Evolutionary conservation across 2,329 filamentous ascomycete genomes (phyloP).

Genomic region (Acrocalymma vagum): DNA sequence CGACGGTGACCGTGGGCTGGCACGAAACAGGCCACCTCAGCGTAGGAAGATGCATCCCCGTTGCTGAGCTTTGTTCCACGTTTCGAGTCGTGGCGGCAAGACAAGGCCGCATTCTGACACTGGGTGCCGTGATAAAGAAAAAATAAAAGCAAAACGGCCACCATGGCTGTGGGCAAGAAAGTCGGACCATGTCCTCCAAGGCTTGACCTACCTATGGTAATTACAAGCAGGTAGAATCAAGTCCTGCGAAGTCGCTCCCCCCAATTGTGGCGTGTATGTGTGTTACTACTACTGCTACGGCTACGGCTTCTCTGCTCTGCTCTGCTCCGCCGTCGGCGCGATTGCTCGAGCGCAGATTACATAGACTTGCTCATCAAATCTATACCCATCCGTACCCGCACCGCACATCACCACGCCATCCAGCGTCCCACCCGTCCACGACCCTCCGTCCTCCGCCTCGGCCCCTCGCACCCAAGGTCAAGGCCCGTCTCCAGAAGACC

Average conservation of each 20-base stretch:
- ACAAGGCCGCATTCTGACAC: constrained; percentile 21
- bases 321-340: constrained; percentile 23
- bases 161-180: too few relatives aligned
- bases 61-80: constrained; percentile 24
- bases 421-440: constrained; percentile 17
- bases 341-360: not conserved
- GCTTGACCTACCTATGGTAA: too few relatives aligned
- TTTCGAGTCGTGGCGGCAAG: constrained; percentile 35
- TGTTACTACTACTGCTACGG: too few relatives aligned
- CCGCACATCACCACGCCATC: constrained; percentile 12
- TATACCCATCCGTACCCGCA: constrained; percentile 13
- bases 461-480: constrained; percentile 1
- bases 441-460: constrained; percentile 1
- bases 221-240: too few relatives aligned
- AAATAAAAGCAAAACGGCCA: not conserved
- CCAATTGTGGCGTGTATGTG: too few relatives aligned
- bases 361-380: too few relatives aligned
- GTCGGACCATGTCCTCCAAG: too few relatives aligned
- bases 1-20: too few relatives aligned
- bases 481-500: constrained; percentile 1
- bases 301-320: too few relatives aligned
- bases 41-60: constrained; percentile 8
- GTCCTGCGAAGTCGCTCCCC: too few relatives aligned
- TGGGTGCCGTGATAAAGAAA: not conserved
- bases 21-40: too few relatives aligned